These are phyloP conservation scores for Alternaria alternata DNA, from an alignment of 2,329 filamentous ascomycete genomes.

Conservation along the genomic window DNA sequence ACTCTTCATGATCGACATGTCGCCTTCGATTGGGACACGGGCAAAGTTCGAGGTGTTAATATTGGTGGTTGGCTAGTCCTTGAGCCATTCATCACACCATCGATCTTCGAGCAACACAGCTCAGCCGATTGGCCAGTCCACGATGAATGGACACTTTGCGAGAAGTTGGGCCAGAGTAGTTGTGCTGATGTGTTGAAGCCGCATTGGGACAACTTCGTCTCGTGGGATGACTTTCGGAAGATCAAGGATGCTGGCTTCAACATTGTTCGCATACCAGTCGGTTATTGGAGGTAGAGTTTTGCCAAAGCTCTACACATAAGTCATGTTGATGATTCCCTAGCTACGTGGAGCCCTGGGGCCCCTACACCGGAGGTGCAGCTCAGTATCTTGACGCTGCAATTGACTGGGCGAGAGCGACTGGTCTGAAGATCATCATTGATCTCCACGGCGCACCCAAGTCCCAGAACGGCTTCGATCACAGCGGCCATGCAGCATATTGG, in stretches of 20 bases:
- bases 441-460: slow-evolving; percentile 61
- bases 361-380: slow-evolving; percentile 62
- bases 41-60: slow-evolving; percentile 51
- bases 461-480: slow-evolving; percentile 71
- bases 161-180: slow-evolving; percentile 57
- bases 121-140: slow-evolving; percentile 46
- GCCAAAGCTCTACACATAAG: not conserved
- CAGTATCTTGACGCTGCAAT: slow-evolving; percentile 64
- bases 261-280: slow-evolving; percentile 65
- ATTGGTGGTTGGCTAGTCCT: slow-evolving; percentile 48
- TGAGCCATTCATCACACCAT: slow-evolving; percentile 63
- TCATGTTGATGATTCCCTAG: not conserved
- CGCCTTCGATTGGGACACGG: slow-evolving; percentile 53
- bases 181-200: slow-evolving; percentile 55
- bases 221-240: slow-evolving; percentile 61
- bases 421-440: slow-evolving; percentile 65
- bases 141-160: slow-evolving; percentile 61
- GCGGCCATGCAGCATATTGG: slow-evolving; percentile 57
- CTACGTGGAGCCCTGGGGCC: slow-evolving; percentile 49
- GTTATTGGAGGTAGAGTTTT: slow-evolving; percentile 63
- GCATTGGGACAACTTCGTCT: slow-evolving; percentile 62
- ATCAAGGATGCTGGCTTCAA: slow-evolving; percentile 66
- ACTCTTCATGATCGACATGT: slow-evolving; percentile 23
- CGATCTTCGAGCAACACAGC: slow-evolving; percentile 56
- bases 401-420: slow-evolving; percentile 62